Evolutionary conservation across 108 stramenopile species (phyloP).

Genomic region (Phaeodactylum tricornutum): DNA sequence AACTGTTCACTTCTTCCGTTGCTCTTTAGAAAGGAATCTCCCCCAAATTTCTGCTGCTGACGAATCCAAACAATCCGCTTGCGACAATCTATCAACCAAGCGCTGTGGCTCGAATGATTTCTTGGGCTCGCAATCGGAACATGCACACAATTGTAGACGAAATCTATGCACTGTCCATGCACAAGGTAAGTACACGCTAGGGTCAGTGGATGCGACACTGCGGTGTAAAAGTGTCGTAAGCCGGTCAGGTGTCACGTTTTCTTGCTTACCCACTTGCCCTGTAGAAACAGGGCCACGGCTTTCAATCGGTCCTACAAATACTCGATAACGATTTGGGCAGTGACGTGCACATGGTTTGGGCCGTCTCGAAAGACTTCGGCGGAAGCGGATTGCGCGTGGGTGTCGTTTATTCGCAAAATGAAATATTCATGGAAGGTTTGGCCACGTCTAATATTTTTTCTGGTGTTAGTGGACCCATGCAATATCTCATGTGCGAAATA

Average conservation of each 20-base stretch:
- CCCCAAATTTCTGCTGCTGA: slow-evolving; percentile 68
- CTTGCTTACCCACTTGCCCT: background rate
- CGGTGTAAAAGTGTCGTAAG: background rate
- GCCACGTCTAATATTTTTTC: slow-evolving; percentile 51
- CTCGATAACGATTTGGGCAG: slow-evolving; percentile 61
- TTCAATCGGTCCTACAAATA: slow-evolving; percentile 54
- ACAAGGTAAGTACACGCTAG: background rate
- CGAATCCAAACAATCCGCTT: slow-evolving; percentile 91
- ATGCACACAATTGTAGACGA: slow-evolving; percentile 86
- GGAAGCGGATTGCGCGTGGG: slow-evolving; percentile 82
- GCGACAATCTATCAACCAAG: slow-evolving; percentile 59
- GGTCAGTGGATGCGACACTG: no score
- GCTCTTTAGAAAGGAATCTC: slow-evolving; percentile 32
- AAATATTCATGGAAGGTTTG: slow-evolving; percentile 30
- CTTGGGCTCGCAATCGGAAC: slow-evolving; percentile 59
- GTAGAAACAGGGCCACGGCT: slow-evolving; percentile 15
- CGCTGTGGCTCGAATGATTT: slow-evolving; percentile 31
- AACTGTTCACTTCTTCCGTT: no score
- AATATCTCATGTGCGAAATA: slow-evolving; percentile 68
- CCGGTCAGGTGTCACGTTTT: background rate
- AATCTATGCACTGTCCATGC: slow-evolving; percentile 66
- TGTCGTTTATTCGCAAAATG: slow-evolving; percentile 77
- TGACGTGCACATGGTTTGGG: slow-evolving; percentile 85
- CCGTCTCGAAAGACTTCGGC: slow-evolving; percentile 88
- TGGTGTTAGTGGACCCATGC: slow-evolving; percentile 69